A percentile compares a stretch with the other conserved stretches of the same genome.
Conservation (phyloP, 192 early-diverging fungal genomes). For the Entomortierella parvispora region DNA sequence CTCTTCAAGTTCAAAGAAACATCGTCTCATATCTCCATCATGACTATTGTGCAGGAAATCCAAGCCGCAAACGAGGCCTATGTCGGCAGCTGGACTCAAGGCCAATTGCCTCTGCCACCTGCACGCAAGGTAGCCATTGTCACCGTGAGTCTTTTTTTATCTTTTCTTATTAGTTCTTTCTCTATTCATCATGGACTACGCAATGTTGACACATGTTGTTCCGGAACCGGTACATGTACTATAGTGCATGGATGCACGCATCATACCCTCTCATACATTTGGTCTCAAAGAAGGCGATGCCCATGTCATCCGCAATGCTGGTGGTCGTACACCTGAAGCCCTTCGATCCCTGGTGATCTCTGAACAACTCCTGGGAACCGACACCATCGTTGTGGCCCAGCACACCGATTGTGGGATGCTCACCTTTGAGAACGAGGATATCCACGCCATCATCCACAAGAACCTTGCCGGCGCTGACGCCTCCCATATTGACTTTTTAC, state of each 20-base stretch:
- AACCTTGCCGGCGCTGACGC: conserved; percentile 40
- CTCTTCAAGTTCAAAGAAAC: too few species aligned
- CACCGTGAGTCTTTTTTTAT: conserved; percentile 7
- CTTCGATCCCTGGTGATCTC: conserved; percentile 57
- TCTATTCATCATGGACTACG: not conserved
- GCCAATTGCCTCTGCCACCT: conserved; percentile 53
- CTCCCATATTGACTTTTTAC: conserved; percentile 49
- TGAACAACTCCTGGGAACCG: conserved; percentile 53
- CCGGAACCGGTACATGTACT: too few species aligned
- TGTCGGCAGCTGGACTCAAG: conserved; percentile 40
- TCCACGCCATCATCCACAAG: conserved; percentile 46
- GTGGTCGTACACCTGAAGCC: conserved; percentile 49
- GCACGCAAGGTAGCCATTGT: conserved; percentile 54
- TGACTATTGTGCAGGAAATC: conserved; percentile 42
- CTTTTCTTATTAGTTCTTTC: not conserved
- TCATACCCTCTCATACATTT: conserved; percentile 45
- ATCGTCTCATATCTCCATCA: not conserved
- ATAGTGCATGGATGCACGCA: conserved; percentile 57
- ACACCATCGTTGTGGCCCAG: conserved; percentile 39
- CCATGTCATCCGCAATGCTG: conserved; percentile 59
- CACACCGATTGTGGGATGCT: conserved; percentile 60
- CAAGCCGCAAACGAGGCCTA: conserved; percentile 48
- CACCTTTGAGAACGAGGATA: conserved; percentile 47
- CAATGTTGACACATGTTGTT: too few species aligned
- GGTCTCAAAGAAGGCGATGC: conserved; percentile 57